Evolutionary conservation across 2,329 filamentous ascomycete genomes (phyloP), one percentile per base, ranked within the genome.

Genomic region (Xylariaceae sp.): DNA sequence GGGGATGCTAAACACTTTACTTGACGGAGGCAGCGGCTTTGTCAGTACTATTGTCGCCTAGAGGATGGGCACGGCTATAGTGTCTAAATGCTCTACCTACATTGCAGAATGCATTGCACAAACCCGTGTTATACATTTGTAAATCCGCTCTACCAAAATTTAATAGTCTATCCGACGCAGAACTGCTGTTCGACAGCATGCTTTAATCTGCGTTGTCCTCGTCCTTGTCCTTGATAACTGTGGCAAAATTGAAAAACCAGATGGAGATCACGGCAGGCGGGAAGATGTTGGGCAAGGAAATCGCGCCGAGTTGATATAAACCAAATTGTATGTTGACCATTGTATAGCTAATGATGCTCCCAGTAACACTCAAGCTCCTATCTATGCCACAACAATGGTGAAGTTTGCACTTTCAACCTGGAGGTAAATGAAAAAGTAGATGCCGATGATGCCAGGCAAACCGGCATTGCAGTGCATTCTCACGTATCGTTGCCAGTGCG

Each of bases 121-220:
- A 52, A 54, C 46, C 53, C 55, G 54, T 53, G 57, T 48, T 57
- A 59, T 57, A 54, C 48, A 52, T 54, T 57, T 60, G 56, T 58
- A 57, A 56, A 59, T 56, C 50, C 50, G 45, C 50, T 50, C 51
- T 57, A 55, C 37, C 41, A 52, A 43, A 47, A 55, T 59, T 59
- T 57, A 57, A 59, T 59, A 53, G 50, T 50, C 44, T 52, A 38
- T 44, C 50, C 39, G 28, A 30, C n/a, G n/a, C n/a, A n/a, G n/a
- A n/a, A n/a, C n/a, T n/a, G n/a, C n/a, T n/a, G n/a, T n/a, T n/a
- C n/a, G n/a, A n/a, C n/a, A n/a, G n/a, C n/a, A n/a, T n/a, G n/a
- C n/a, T n/a, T n/a, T n/a, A n/a, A n/a, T n/a, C n/a, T n/a, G n/a
- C n/a, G n/a, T n/a, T n/a, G n/a, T n/a, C n/a, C n/a, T n/a, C n/a